Evolutionary conservation across 768 basidiomycete genomes (phyloP).

Genomic region (Lepiota subincarnata): DNA sequence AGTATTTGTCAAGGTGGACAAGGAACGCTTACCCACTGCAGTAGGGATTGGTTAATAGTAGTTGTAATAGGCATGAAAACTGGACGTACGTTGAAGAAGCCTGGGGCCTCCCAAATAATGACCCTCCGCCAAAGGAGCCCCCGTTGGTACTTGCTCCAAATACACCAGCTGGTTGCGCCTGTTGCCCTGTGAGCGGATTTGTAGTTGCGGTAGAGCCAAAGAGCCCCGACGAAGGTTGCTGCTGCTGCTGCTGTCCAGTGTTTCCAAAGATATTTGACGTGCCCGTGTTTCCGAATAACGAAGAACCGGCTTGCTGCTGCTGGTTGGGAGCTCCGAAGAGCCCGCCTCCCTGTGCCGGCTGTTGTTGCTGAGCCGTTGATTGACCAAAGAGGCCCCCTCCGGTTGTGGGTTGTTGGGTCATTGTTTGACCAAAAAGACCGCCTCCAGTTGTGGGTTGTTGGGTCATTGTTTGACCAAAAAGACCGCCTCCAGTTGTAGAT

Average conservation of each 20-base stretch:
- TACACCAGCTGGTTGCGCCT: slow-evolving; percentile 8
- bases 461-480: slow-evolving; percentile 30
- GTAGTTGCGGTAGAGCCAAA: slow-evolving; percentile 23
- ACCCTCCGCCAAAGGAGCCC: background rate
- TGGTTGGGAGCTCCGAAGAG: background rate
- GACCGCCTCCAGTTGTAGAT: slow-evolving; percentile 15
- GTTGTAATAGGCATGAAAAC: background rate
- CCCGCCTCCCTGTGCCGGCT: slow-evolving; percentile 24
- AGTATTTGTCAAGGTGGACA: background rate
- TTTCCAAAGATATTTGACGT: slow-evolving; percentile 3
- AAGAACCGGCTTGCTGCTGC: background rate
- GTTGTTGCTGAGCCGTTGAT: slow-evolving; percentile 21
- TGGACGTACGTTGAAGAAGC: background rate
- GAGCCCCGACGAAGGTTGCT: slow-evolving; percentile 26
- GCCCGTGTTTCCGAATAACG: background rate
- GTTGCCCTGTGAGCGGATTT: slow-evolving; percentile 16
- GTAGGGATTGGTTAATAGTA: slow-evolving; percentile 14
- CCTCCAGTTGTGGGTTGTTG: slow-evolving; percentile 16
- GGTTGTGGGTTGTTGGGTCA: slow-evolving; percentile 13
- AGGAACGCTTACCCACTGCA: background rate
- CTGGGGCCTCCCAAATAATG: slow-evolving; percentile 17
- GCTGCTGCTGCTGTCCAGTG: slow-evolving; percentile 17
- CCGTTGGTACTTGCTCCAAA: slow-evolving; percentile 5
- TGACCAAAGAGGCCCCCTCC: slow-evolving; percentile 30
- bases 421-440: slow-evolving; percentile 30